A percentile compares a stretch with the other conserved stretches of the same genome.
phyloP scores from a whole-genome alignment of 1,284 basidiomycete genomes.

The Schizopora paradoxa region DNA sequence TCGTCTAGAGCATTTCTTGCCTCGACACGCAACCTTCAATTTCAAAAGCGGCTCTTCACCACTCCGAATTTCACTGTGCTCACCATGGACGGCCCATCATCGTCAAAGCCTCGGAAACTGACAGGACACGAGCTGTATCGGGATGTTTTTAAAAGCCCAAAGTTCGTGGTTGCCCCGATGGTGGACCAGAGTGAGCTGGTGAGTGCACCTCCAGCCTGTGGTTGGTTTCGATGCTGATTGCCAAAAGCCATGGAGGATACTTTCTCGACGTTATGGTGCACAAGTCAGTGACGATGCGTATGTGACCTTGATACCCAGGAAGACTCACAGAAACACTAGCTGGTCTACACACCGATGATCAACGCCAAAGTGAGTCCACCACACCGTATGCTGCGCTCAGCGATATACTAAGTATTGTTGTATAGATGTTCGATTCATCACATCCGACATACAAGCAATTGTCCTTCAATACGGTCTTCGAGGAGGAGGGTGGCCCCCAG shows the following conservation, averaged over 20 bases:
- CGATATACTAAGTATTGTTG: neutral
- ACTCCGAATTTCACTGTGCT: too few relatives aligned
- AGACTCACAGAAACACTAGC: conserved; percentile 33
- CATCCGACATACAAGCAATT: conserved; percentile 14
- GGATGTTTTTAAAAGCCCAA: conserved; percentile 74
- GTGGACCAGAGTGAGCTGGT: conserved; percentile 96
- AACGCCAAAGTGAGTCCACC: conserved; percentile 68
- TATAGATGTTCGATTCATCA: conserved; percentile 13
- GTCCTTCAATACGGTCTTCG: conserved; percentile 12
- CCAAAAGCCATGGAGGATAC: conserved; percentile 80
- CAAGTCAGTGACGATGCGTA: conserved; percentile 42
- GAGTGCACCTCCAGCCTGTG: conserved; percentile 32
- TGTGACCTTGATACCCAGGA: conserved; percentile 9
- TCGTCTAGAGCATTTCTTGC: too few relatives aligned
- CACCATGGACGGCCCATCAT: too few relatives aligned
- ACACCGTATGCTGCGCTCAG: neutral
- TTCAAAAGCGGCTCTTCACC: too few relatives aligned
- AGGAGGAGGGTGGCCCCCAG: conserved; percentile 28
- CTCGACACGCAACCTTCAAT: too few relatives aligned
- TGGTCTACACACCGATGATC: conserved; percentile 97
- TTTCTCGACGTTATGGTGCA: conserved; percentile 84
- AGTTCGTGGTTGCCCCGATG: conserved; percentile 93
- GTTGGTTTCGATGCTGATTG: conserved; percentile 9
- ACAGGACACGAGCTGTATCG: conserved; percentile 80
- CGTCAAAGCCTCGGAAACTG: conserved; percentile 49